Base-by-base conservation (phyloP, 768 basidiomycete genomes). In the Psilocybe cubensis region DNA sequence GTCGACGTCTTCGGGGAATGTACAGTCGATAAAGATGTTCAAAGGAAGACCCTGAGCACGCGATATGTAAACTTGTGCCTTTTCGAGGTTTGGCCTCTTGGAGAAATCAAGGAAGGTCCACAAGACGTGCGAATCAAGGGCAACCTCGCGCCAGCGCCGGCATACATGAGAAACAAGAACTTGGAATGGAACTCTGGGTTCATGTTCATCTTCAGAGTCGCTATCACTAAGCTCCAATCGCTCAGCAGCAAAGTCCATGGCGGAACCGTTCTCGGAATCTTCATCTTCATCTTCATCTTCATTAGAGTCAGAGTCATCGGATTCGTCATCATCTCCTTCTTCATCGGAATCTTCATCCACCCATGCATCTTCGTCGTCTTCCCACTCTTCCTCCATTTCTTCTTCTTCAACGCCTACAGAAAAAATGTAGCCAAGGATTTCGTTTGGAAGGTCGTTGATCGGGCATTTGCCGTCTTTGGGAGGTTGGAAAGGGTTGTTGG, bases 91-190 rank as follows among this genome's bases (percentile, higher is more conserved):
- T 3, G 75, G 70, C 23, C 68, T 74, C 33, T 72, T 70, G 4
- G 59, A 40, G 41, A 81, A 82, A 3, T 68, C 62, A 38, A 89
- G 72, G 27, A 57, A 68, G 10, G 81, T 81, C 87, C 87, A 89
- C 17, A 89, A 75, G 8, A 73, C 71, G 0, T 85, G 82, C 0
- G 81, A 81, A 27, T 78, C 78, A 25, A 88, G 53, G 3, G 85
- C 80, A 20, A 79, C 68, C 28, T 70, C 71, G 46, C 86, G 83
- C 87, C 87, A 88, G 55, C 79, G 82, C 23, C 63, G 71, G 67
- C 86, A 88, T 9, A 87, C 80, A 62, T 86, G 86, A 17, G 86
- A 86, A 12, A 80, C 83, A 61, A 85, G 72, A 25, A 85, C 71
- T 60, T 81, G 78, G 66, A 85, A 86, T 2, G 74, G 72, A 1